Percentiles rank a stretch among this genome's conserved stretches.
phyloP scores from a whole-genome alignment of 176 grass and related monocot species.

The bread wheat (Triticum aestivum) region DNA sequence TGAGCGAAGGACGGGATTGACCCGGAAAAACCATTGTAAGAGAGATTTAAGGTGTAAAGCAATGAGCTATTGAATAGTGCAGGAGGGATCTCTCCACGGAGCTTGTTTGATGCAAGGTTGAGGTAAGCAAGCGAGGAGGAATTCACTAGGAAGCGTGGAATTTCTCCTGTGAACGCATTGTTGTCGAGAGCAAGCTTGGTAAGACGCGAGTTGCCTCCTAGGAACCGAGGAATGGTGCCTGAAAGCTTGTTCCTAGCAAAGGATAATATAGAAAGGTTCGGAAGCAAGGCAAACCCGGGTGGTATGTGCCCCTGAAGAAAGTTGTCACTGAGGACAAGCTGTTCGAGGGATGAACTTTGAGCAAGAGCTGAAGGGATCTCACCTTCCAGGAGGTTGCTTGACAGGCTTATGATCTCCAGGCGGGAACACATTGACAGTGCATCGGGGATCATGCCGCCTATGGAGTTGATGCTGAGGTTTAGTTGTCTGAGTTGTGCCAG shows the following conservation, averaged over 20 bases:
- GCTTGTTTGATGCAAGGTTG: constrained; percentile 29
- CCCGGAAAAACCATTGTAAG: constrained; percentile 1
- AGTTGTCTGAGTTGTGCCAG: background rate
- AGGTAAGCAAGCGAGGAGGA: constrained; percentile 17
- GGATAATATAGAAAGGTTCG: background rate
- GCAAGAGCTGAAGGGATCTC: constrained; percentile 18
- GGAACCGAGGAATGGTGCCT: background rate
- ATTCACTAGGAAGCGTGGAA: constrained; percentile 30
- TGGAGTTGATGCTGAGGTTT: constrained; percentile 18
- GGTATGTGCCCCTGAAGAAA: constrained; percentile 9
- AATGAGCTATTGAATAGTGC: background rate
- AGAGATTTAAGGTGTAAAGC: constrained; percentile 24
- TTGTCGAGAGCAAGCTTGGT: background rate
- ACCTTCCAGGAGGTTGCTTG: constrained; percentile 4
- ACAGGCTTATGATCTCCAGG: background rate
- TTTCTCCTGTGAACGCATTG: constrained; percentile 34
- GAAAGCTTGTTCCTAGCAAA: background rate
- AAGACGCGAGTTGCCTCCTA: background rate
- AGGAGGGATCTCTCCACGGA: constrained; percentile 27
- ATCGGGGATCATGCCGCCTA: background rate
- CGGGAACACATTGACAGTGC: background rate
- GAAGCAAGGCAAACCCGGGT: background rate
- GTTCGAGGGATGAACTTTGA: background rate
- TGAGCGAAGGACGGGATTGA: background rate
- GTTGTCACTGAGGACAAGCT: constrained; percentile 1